Base-by-base conservation (phyloP, 2,329 filamentous ascomycete species). In the Apiospora koreana region DNA sequence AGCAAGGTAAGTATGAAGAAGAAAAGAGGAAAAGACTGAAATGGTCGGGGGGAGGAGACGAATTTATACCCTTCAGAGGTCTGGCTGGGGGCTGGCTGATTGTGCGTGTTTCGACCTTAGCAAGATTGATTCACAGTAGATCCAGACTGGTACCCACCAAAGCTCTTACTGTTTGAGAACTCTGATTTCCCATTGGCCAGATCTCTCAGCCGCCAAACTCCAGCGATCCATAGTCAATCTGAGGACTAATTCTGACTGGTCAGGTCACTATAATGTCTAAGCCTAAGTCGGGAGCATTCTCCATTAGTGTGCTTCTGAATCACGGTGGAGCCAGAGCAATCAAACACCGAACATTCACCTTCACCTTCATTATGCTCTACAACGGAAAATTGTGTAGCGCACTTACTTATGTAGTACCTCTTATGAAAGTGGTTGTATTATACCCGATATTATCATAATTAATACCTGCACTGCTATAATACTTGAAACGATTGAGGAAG, bases 1-100 rank as follows among this genome's bases (percentile, higher is more conserved):
- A 79, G 80, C 78, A 84, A 84, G 82, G 82, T 83, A 84, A 84
- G 83, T 84, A 84, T 85, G 79, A 81, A 79, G 78, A 81, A 75
- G 74, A 77, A 80, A 79, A 80, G 79, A 75, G 77, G 77, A 72
- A 66, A 75, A 69, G 43, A 73, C 5, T 50, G 65, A 28, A 21
- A 14, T 1, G 31, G 58, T 18, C 12, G 65, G 62, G 54, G 48
- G 25, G 25, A 6, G 35, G 25, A 3, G 18, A 3, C 18, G 3
- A 9, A 35, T 35, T 46, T 67, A 46, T 67, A 38, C 18, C 8
- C 3, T 35, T 9, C 9, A 38, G 9, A 62, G 18, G 18, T 25
- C 6, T 2, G 14, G 14, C 28, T 58, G 28, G 9, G 8, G 8
- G 18, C 18, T 35, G 50, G 28, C 50, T 58, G 28, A 58, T 58